Percentiles rank a stretch among this genome's conserved stretches.
These are phyloP conservation scores for Excoecaria cochinchinensis DNA, from an alignment of 345 rosid genomes.

Conservation along the genomic window DNA sequence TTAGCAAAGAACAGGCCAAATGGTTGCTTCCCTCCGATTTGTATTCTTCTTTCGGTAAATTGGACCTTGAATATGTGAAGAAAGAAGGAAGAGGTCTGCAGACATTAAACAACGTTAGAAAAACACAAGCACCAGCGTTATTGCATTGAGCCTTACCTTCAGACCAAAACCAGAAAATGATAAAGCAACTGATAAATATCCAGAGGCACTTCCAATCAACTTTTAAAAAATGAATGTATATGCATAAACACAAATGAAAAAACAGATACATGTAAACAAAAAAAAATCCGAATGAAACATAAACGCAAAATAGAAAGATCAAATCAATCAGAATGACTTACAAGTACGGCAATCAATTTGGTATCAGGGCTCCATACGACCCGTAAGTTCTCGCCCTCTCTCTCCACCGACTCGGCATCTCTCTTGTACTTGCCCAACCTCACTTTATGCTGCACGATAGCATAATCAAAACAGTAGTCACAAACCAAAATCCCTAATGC, in stretches of 20 bases:
- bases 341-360: conserved; percentile 79
- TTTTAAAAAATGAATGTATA: neutral
- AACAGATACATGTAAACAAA: neutral
- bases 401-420: conserved; percentile 63
- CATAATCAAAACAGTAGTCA: neutral
- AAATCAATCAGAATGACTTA: conserved; percentile 35
- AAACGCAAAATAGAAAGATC: neutral
- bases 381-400: conserved; percentile 80
- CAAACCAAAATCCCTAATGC: conserved; percentile 17
- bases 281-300: neutral
- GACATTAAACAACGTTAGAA: neutral
- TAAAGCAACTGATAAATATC: too few relatives aligned
- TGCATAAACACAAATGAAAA: neutral
- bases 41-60: conserved; percentile 64
- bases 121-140: neutral
- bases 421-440: conserved; percentile 86
- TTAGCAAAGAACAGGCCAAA: conserved; percentile 62
- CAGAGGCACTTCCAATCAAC: neutral
- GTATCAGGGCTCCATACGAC: conserved; percentile 94
- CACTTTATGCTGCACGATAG: conserved; percentile 65
- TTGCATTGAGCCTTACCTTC: neutral
- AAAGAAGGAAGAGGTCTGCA: conserved; percentile 88
- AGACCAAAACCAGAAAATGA: neutral
- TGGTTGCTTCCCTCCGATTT: conserved; percentile 74
- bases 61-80: conserved; percentile 86